Evolutionary conservation across 1,284 basidiomycete species (phyloP).

Genomic region (Ganoderma lucidum): DNA sequence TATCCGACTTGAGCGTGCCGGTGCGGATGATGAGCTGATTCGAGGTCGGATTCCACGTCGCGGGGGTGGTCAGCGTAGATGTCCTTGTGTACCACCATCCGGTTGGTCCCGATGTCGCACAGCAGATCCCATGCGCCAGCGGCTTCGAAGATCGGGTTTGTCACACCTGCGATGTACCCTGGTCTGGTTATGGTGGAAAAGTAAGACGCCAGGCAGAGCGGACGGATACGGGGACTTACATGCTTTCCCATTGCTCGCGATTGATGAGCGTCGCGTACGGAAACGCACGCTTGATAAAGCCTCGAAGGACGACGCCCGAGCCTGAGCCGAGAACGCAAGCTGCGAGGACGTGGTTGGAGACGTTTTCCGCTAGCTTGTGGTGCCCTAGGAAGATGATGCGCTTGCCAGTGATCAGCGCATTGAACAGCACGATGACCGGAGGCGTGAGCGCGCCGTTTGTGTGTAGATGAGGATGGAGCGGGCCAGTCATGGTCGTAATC

Average conservation of each 20-base stretch:
- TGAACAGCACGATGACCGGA: slow-evolving; percentile 94
- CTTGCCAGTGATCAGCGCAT: slow-evolving; percentile 93
- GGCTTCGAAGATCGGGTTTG: slow-evolving; percentile 94
- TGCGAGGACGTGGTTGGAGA: slow-evolving; percentile 90
- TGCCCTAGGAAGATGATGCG: slow-evolving; percentile 95
- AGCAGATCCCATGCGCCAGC: slow-evolving; percentile 91
- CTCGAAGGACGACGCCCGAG: slow-evolving; percentile 84
- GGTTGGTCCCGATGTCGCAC: slow-evolving; percentile 88
- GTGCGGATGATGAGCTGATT: slow-evolving; percentile 57
- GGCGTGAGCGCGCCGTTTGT: slow-evolving; percentile 92
- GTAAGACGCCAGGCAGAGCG: neutral
- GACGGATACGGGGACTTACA: slow-evolving; percentile 57
- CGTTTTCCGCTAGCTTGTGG: slow-evolving; percentile 84
- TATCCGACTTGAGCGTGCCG: slow-evolving; percentile 70
- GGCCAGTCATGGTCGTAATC: slow-evolving; percentile 71
- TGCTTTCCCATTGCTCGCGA: slow-evolving; percentile 88
- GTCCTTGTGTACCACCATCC: slow-evolving; percentile 87
- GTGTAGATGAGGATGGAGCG: slow-evolving; percentile 91
- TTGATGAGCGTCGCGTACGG: slow-evolving; percentile 93
- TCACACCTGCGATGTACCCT: slow-evolving; percentile 95
- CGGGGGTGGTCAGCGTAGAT: slow-evolving; percentile 72
- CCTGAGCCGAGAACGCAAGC: slow-evolving; percentile 94
- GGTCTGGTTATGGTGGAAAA: slow-evolving; percentile 53
- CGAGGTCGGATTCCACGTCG: slow-evolving; percentile 49
- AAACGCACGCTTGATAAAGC: slow-evolving; percentile 90